These are phyloP conservation scores for Picochlorum sp. DNA, from an alignment of 139 green algal species.

Conservation along the genomic window DNA sequence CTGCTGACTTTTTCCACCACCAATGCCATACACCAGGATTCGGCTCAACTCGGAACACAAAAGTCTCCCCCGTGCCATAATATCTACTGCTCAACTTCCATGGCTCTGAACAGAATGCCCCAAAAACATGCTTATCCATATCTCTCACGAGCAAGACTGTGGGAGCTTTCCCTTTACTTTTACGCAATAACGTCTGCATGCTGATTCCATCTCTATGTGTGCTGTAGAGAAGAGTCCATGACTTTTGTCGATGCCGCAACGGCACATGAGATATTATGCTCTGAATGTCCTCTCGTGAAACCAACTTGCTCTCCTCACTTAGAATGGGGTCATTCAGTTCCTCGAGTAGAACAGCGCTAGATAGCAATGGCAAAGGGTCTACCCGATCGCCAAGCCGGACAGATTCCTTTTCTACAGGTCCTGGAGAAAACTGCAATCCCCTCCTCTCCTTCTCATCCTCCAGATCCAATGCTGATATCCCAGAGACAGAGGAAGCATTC, in stretches of 20 bases:
- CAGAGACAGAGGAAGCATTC: background rate
- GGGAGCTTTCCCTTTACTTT: constrained; percentile 7
- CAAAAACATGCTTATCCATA: constrained; percentile 27
- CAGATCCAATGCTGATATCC: background rate
- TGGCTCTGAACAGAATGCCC: constrained; percentile 29
- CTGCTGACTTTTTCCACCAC: constrained; percentile 8
- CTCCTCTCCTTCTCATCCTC: background rate
- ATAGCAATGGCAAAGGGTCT: constrained; percentile 1
- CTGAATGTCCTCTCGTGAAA: constrained; percentile 14
- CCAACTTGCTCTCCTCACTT: constrained; percentile 11
- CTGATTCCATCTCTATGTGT: constrained; percentile 29
- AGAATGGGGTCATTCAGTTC: background rate
- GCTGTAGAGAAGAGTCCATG: constrained; percentile 26
- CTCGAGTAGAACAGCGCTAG: background rate
- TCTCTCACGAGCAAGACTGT: constrained; percentile 33
- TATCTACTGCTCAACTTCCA: constrained; percentile 25
- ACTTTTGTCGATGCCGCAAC: constrained; percentile 10
- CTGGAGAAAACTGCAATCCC: background rate
- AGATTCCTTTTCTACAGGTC: background rate
- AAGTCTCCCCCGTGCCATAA: constrained; percentile 31
- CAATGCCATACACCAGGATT: constrained; percentile 10
- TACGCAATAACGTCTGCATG: constrained; percentile 27
- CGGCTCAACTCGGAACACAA: constrained; percentile 26
- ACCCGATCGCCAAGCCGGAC: background rate
- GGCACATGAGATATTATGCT: constrained; percentile 16